Conservation (phyloP, 257 asterid genomes). For the Ajuga chamaepitys region DNA sequence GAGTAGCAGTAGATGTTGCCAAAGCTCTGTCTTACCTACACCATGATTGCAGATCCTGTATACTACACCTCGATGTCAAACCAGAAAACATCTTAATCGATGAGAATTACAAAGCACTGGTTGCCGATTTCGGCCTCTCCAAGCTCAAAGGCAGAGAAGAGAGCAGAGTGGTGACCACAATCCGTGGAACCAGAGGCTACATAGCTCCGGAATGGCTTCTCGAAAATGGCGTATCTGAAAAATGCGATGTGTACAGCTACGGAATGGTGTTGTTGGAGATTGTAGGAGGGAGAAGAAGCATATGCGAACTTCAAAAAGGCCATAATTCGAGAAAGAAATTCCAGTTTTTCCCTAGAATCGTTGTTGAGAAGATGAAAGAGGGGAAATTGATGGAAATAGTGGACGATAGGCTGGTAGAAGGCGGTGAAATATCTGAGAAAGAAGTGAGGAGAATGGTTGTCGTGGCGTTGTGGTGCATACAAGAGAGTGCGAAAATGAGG, state of each 20-base stretch:
- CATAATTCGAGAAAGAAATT: constrained; percentile 33
- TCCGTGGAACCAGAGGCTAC: constrained; percentile 77
- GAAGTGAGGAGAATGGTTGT: constrained; percentile 41
- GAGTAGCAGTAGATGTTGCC: constrained; percentile 59
- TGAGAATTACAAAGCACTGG: constrained; percentile 38
- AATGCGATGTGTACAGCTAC: constrained; percentile 62
- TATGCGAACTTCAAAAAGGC: constrained; percentile 25
- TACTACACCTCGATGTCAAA: constrained; percentile 68
- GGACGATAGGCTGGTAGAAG: constrained; percentile 41
- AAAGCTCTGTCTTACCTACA: constrained; percentile 65
- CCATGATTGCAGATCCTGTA: constrained; percentile 71
- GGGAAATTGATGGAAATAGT: constrained; percentile 58
- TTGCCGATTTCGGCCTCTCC: constrained; percentile 66
- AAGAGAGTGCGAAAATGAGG: constrained; percentile 53
- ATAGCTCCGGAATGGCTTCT: constrained; percentile 83
- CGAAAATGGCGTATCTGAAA: constrained; percentile 66
- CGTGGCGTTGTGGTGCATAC: constrained; percentile 74
- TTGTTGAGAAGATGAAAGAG: constrained; percentile 46
- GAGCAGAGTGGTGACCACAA: constrained; percentile 49
- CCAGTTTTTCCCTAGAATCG: constrained; percentile 47
- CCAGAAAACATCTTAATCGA: constrained; percentile 69
- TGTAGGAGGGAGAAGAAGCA: constrained; percentile 54
- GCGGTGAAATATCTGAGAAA: constrained; percentile 30
- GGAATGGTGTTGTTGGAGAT: constrained; percentile 74
- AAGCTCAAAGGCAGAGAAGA: constrained; percentile 71